Evolutionary conservation across 192 early-diverging fungal genomes (phyloP), one percentile per base, ranked within the genome.

Genomic region (Kappamyces sp.): DNA sequence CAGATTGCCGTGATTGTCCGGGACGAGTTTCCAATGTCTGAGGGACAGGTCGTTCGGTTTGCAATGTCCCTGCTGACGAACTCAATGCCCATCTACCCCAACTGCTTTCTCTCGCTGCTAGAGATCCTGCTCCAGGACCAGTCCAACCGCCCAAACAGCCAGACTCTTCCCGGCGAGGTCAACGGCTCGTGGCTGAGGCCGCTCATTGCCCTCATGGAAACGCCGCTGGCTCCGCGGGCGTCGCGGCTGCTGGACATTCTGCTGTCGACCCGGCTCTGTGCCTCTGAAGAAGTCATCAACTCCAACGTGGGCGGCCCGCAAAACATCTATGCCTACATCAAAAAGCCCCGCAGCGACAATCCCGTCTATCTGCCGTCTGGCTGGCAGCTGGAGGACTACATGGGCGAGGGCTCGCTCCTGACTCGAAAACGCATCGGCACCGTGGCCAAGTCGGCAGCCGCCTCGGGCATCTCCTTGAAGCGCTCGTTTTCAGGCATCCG

Each of bases 221-320:
- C 86, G 0, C 74, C 78, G 2, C 78, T 81, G 59, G 79, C 80
- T 2, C 71, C 78, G 22, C 73, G 85, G 36, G 89, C 88, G 0
- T 63, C 89, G 12, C 66, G 77, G n/a, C 87, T 92, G 2, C 59
- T 93, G 49, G 89, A 92, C 53, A 76, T 78, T 45, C 68, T 75
- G 33, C 41, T 79, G 52, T 34, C 42, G 4, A 61, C 58, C 11
- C 50, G 49, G 31, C 59, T 62, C 4, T 29, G 54, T 12, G 50
- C 30, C 22, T 59, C 59, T 36, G 68, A 64, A 30, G 34, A 59
- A 8, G 73, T 69, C 47, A 49, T 78, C 15, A 60, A 61, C 5
- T 33, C 30, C 30, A 43, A 29, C 6, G 54, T 55, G 4, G 54
- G 54, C 30, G 54, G 54, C 6, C 40, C 54, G 6, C 54, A 55